Base-by-base conservation (phyloP, 352 stramenopile species). In the Globisporangium orthogonon region DNA sequence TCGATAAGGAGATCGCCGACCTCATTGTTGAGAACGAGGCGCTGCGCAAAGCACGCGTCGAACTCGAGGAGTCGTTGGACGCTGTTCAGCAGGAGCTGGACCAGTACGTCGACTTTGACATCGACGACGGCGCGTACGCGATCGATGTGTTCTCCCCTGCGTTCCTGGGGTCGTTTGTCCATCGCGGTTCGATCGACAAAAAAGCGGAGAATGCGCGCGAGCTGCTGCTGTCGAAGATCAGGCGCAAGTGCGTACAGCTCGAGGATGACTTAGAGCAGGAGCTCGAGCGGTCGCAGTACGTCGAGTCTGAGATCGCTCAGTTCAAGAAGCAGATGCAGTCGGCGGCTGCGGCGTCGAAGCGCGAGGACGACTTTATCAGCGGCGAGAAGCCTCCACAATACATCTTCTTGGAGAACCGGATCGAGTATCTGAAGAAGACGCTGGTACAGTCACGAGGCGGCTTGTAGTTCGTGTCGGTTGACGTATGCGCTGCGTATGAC, bases 301-400 rank as follows among this genome's bases (percentile, higher is more conserved):
- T 84, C 3, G 71, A 91, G 50, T 79, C 72, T 7, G 75, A 91
- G 49, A 87, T 91, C 11, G 31, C 82, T 7, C 76, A 87, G 57
- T 85, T 91, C 49, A 68, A 73, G 45, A 72, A 67, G 13, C 77
- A 93, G 52, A 85, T 91, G 73, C 65, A 74, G n/a, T 75, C 71
- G 39, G 79, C 76, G 14, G 66, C 80, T 44, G 74, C 76, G 31
- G 76, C 78, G 0, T 84, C 80, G 5, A 86, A 79, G 60, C 75
- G 81, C 30, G 81, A 91, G 50, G 77, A 91, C 60, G 80, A 84
- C 29, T 74, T 93, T 50, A 87, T 93, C 62, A 91, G 80, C 49
- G 83, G 83, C 11, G 78, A 89, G 46, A 84, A 83, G 55, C 77
- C 80, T 4, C 83, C 83, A 17, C 80, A 91, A 56, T 68, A 88